phyloP scores from a whole-genome alignment of 208 protist genomes.

The Acanthamoeba divionensis region DNA sequence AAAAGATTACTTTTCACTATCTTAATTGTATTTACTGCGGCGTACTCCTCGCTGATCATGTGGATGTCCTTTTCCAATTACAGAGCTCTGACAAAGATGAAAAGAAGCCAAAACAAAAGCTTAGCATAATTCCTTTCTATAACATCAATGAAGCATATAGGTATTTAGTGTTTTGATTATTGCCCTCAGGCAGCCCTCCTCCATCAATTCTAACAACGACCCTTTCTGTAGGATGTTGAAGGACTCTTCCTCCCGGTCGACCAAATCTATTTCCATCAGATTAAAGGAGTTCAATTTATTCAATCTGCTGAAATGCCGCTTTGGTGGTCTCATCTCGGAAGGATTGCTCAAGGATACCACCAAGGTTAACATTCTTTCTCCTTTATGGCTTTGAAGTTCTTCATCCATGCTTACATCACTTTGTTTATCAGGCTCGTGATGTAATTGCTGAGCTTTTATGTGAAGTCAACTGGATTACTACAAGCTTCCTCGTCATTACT shows the following conservation, averaged over 20 bases:
- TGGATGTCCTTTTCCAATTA: no score
- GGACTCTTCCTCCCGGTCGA: neutral
- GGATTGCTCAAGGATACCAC: slow-evolving; percentile 44
- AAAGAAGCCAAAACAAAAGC: neutral
- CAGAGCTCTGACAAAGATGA: neutral
- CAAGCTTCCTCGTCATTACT: slow-evolving; percentile 45
- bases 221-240: neutral
- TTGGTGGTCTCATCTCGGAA: slow-evolving; percentile 15
- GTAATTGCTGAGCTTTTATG: slow-evolving; percentile 33
- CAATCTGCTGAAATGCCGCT: slow-evolving; percentile 9
- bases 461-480: slow-evolving; percentile 59
- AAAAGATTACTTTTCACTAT: no score
- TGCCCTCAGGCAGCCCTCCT: neutral
- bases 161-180: neutral
- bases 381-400: neutral
- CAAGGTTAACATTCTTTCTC: neutral
- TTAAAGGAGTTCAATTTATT: slow-evolving; percentile 43
- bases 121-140: slow-evolving; percentile 48
- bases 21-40: no score
- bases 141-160: slow-evolving; percentile 57
- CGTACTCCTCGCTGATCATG: no score
- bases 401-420: neutral
- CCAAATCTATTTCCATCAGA: slow-evolving; percentile 23
- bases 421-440: neutral
- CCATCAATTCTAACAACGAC: neutral